Conservation (phyloP, 1,139 yeast genomes). For the Arxiozyma slooffiae region DNA sequence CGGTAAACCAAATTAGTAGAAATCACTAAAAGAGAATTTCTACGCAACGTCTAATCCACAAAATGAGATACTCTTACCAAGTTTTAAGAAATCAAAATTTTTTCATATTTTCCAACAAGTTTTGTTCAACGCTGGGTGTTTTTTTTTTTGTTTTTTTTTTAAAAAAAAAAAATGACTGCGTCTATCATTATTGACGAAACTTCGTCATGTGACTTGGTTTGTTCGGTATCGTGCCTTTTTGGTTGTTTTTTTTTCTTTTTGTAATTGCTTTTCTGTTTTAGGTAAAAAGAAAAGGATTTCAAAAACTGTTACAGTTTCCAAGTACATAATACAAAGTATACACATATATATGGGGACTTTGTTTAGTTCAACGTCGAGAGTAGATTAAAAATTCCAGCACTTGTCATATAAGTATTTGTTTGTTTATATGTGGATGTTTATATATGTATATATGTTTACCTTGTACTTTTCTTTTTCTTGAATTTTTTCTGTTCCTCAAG, state of each 20-base stretch:
- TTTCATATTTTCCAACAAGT: neutral
- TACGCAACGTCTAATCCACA: neutral
- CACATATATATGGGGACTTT: too few species aligned
- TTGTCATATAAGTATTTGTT: neutral
- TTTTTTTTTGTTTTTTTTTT: neutral
- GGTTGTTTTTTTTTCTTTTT: too few species aligned
- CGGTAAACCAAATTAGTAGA: too few species aligned
- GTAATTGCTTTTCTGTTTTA: neutral
- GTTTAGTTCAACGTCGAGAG: too few species aligned
- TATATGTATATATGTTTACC: neutral
- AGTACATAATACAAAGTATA: too few species aligned
- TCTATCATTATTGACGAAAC: conserved; percentile 8
- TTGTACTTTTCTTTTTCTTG: neutral
- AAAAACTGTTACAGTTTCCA: neutral
- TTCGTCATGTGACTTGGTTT: neutral
- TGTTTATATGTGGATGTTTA: neutral
- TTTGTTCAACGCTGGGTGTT: neutral
- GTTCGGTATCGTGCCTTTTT: neutral
- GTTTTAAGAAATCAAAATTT: neutral
- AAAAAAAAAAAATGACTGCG: conserved; percentile 4
- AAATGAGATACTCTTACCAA: too few species aligned
- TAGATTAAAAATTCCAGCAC: neutral
- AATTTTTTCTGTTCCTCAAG: conserved; percentile 39
- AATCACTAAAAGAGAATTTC: too few species aligned
- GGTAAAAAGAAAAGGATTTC: neutral